Percentiles rank a stretch among this genome's conserved stretches.
These are phyloP conservation scores for Monosporascus sp. DNA, from an alignment of 2,329 filamentous ascomycete genomes.

Conservation along the genomic window DNA sequence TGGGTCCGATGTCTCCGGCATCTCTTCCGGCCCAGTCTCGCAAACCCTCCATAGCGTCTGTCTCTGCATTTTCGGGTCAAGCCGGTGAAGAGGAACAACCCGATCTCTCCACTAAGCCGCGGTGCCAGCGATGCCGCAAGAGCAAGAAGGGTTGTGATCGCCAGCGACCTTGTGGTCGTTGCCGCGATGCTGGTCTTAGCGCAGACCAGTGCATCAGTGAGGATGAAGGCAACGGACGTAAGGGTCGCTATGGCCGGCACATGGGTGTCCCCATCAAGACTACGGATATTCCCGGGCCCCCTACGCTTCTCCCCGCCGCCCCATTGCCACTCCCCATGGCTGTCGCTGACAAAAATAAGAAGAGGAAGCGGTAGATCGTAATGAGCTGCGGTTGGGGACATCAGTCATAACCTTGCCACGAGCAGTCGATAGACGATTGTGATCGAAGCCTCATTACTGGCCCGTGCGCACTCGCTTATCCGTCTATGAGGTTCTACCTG, in stretches of 20 bases:
- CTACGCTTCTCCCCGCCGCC: constrained; percentile 32
- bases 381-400: not conserved
- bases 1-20: constrained; percentile 53
- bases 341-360: constrained; percentile 51
- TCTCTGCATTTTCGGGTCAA: constrained; percentile 39
- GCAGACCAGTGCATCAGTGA: constrained; percentile 94
- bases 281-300: constrained; percentile 39
- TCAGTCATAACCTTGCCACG: not conserved
- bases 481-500: not conserved
- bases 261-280: constrained; percentile 63
- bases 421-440: constrained; percentile 1
- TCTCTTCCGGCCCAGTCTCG: constrained; percentile 65
- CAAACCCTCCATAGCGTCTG: constrained; percentile 68
- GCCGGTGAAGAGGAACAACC: constrained; percentile 84
- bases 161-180: constrained; percentile 89
- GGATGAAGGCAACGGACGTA: constrained; percentile 94
- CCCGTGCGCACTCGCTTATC: not conserved
- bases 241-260: constrained; percentile 78
- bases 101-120: constrained; percentile 89
- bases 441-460: constrained; percentile 1
- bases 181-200: constrained; percentile 90
- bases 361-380: constrained; percentile 49
- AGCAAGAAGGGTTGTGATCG: constrained; percentile 99
- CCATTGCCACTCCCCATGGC: constrained; percentile 41
- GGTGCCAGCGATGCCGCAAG: constrained; percentile 97